Evolutionary conservation across 1,139 yeast species (phyloP).

Genomic region (Kluyveromyces sp.): DNA sequence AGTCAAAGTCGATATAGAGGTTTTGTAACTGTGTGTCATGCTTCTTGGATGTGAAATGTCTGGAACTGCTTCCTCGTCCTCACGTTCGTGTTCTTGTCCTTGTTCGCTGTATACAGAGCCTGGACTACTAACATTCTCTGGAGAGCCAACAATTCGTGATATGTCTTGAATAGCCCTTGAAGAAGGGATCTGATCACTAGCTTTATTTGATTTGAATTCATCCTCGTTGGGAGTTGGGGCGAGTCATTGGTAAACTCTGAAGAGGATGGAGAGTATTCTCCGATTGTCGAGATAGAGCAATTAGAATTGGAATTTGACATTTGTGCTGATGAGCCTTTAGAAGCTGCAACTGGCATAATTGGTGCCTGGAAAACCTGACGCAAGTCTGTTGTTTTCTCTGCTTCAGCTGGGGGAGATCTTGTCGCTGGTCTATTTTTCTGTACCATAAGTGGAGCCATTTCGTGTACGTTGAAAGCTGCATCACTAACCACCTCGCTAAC

Average conservation of each 20-base stretch:
- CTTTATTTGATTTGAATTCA: conserved; percentile 8
- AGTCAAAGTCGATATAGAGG: not conserved
- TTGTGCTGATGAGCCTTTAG: conserved; percentile 8
- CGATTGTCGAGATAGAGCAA: conserved; percentile 32
- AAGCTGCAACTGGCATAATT: conserved; percentile 21
- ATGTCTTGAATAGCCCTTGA: conserved; percentile 28
- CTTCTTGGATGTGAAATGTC: not conserved
- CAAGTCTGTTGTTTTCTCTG: conserved; percentile 10
- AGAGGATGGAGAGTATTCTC: conserved; percentile 38
- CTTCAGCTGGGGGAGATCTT: conserved; percentile 1
- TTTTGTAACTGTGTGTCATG: not conserved
- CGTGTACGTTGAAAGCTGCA: conserved; percentile 25
- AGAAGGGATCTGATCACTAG: conserved; percentile 19
- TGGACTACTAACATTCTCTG: not conserved
- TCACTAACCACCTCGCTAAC: conserved; percentile 32
- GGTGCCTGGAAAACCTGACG: conserved; percentile 29
- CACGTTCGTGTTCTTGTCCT: no score
- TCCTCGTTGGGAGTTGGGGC: conserved; percentile 19
- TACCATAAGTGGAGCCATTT: conserved; percentile 22
- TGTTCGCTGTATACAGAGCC: not conserved
- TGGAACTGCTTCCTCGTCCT: not conserved
- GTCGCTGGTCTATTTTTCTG: conserved; percentile 18
- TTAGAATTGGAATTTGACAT: conserved; percentile 24
- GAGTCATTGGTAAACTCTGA: conserved; percentile 33
- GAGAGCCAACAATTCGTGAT: conserved; percentile 14